A percentile compares a stretch with the other conserved stretches of the same genome.
Conservation (phyloP, 495 filamentous ascomycete genomes). For the Penicillium argentinense region DNA sequence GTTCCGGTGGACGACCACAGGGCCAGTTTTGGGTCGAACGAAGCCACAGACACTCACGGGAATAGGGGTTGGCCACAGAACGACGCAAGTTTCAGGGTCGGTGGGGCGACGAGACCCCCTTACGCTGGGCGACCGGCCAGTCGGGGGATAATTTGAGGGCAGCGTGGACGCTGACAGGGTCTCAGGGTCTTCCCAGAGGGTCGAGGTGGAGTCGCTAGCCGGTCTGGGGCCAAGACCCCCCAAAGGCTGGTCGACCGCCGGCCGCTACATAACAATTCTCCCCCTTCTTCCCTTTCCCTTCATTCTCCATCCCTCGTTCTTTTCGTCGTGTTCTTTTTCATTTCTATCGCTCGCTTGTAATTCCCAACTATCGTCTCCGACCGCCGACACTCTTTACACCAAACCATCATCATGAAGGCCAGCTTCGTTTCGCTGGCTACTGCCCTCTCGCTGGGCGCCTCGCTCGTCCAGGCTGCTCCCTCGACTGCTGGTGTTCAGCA, state of each 20-base stretch:
- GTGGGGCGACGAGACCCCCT: not conserved
- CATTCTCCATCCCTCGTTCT: constrained; percentile 31
- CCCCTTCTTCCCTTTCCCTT: constrained; percentile 2
- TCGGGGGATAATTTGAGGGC: not conserved
- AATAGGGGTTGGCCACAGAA: not conserved
- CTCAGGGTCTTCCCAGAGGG: too few relatives aligned
- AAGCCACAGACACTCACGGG: too few relatives aligned
- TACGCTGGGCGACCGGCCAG: not conserved
- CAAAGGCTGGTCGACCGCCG: too few relatives aligned
- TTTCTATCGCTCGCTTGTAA: constrained; percentile 16
- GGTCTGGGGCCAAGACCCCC: constrained; percentile 1
- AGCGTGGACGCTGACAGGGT: not conserved
- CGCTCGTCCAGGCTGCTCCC: constrained; percentile 49
- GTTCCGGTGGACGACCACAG: too few relatives aligned
- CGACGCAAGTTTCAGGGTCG: not conserved
- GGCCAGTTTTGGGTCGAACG: too few relatives aligned
- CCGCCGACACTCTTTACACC: constrained; percentile 3
- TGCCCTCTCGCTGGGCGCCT: constrained; percentile 48
- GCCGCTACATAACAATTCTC: constrained; percentile 26
- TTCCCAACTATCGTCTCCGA: constrained; percentile 14
- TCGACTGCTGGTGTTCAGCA: constrained; percentile 33
- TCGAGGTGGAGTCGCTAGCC: too few relatives aligned
- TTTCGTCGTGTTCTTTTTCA: constrained; percentile 37
- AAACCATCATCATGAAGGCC: constrained; percentile 53
- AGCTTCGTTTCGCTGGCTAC: constrained; percentile 55